phyloP scores from a whole-genome alignment of 176 grass and related monocot species.

The Urochloa ruziziensis region DNA sequence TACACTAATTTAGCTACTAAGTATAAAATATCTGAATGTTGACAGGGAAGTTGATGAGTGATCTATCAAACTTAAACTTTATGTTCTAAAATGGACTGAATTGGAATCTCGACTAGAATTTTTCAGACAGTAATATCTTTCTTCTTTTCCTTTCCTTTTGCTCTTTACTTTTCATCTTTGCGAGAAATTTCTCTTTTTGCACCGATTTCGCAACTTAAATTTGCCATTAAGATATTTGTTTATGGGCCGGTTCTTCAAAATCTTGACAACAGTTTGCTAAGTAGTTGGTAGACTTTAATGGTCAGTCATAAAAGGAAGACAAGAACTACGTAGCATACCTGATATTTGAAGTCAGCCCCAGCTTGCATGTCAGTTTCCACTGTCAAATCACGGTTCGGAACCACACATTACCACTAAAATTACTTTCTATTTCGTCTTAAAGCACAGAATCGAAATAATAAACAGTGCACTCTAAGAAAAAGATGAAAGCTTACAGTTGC shows the following conservation, averaged over 20 bases:
- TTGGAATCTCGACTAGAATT: background rate
- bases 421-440: background rate
- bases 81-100: background rate
- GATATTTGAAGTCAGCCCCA: constrained; percentile 56
- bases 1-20: background rate
- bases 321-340: constrained; percentile 32
- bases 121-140: background rate
- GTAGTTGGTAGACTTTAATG: background rate
- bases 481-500: constrained; percentile 42
- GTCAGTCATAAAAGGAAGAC: background rate
- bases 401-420: constrained; percentile 1
- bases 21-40: background rate
- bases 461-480: background rate
- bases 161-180: background rate
- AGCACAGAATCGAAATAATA: background rate
- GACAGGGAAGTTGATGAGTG: background rate
- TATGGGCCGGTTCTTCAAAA: background rate
- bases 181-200: background rate
- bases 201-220: background rate
- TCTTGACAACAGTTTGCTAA: background rate
- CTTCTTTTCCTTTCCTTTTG: background rate
- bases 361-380: constrained; percentile 78
- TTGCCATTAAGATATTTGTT: background rate
- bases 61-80: background rate
- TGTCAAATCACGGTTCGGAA: constrained; percentile 36